Conservation (phyloP, 805 yeast species). For the Barnettozyma wickerhamii region DNA sequence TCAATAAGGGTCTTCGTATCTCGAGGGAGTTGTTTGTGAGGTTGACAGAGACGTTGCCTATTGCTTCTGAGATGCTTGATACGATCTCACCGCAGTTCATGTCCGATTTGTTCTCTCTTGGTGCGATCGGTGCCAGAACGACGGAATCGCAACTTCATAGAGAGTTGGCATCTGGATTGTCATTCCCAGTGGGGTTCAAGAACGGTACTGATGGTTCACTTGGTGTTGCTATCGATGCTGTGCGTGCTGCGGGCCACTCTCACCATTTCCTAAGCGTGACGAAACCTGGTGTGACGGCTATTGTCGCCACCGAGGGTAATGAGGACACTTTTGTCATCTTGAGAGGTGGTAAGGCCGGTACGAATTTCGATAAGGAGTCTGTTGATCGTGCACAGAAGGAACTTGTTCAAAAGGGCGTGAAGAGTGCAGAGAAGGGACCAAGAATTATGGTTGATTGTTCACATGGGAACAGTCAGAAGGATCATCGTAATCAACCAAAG, state of each 20-base stretch:
- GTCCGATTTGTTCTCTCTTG: conserved; percentile 88
- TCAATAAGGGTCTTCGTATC: conserved; percentile 89
- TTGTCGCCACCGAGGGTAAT: conserved; percentile 93
- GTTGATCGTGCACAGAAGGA: conserved; percentile 64
- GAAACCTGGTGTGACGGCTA: conserved; percentile 94
- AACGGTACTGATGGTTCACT: conserved; percentile 97
- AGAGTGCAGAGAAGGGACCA: no score
- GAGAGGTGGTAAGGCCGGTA: conserved; percentile 93
- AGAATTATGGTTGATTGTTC: conserved; percentile 96
- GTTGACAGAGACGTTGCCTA: conserved; percentile 80
- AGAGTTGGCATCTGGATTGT: conserved; percentile 92
- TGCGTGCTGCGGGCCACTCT: conserved; percentile 85
- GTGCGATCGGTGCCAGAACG: conserved; percentile 99
- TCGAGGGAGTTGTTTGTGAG: conserved; percentile 83
- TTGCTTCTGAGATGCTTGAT: conserved; percentile 97
- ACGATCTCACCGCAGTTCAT: conserved; percentile 96
- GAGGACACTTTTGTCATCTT: conserved; percentile 84
- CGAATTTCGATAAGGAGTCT: conserved; percentile 78
- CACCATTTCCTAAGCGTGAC: conserved; percentile 95
- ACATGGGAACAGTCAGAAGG: conserved; percentile 91
- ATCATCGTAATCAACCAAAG: conserved; percentile 88
- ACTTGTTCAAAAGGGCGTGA: conserved; percentile 45
- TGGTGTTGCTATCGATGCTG: conserved; percentile 93
- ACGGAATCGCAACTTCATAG: conserved; percentile 97
- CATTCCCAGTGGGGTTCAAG: conserved; percentile 98